These are phyloP conservation scores for Coniella vitis DNA, from an alignment of 2,329 filamentous ascomycete species.

Conservation along the genomic window DNA sequence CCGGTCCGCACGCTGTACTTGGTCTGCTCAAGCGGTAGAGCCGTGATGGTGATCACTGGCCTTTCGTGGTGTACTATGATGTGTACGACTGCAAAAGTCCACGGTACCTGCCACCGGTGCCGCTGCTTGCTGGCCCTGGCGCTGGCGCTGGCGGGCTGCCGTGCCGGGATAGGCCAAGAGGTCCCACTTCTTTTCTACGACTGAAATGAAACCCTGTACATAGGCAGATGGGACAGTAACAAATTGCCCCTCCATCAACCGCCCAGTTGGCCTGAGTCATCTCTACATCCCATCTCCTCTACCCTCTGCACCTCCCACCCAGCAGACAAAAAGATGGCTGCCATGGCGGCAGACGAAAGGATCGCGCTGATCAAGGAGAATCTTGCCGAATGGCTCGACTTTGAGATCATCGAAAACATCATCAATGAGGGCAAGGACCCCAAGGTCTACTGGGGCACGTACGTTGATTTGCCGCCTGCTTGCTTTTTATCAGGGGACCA, in stretches of 20 bases:
- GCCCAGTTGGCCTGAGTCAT: not conserved
- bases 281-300: not conserved
- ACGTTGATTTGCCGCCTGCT: conserved; percentile 3
- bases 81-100: no score
- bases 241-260: not conserved
- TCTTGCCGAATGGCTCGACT: conserved; percentile 74
- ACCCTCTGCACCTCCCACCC: not conserved
- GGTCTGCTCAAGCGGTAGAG: no score
- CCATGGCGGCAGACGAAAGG: conserved; percentile 49
- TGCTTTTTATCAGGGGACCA: not conserved
- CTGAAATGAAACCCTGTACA: no score
- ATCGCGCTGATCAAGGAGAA: conserved; percentile 73
- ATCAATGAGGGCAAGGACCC: conserved; percentile 63
- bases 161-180: not conserved
- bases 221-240: no score
- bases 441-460: conserved; percentile 75
- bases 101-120: no score
- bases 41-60: no score
- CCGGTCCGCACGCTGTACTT: no score
- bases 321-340: conserved; percentile 39
- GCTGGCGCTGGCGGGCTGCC: no score
- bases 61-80: no score
- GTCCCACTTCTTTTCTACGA: no score
- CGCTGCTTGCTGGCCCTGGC: no score
- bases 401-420: conserved; percentile 73